Base-by-base conservation (phyloP, 208 protist species). In the Endotrypanum monterogeii region DNA sequence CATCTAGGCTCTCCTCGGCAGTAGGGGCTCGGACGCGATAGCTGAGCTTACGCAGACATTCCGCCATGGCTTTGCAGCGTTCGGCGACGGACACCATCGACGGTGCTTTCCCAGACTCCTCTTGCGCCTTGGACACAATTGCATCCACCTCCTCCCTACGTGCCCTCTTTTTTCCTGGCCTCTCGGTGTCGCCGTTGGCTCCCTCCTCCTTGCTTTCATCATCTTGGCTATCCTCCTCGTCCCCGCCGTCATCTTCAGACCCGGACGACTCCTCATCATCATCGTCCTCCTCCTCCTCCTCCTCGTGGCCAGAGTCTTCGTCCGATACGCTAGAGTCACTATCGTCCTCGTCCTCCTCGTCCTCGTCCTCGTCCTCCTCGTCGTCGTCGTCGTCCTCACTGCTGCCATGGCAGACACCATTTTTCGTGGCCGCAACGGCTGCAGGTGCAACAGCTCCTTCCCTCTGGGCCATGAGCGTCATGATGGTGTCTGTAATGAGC, bases 1-100 rank as follows among this genome's bases (percentile, higher is more conserved):
- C 67, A 58, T 92, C 83, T 6, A 86, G 67, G 32, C 74, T 80
- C 77, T 97, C 92, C 25, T 71, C 73, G 11, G 80, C 80, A 48
- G 65, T 78, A 9, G 79, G 87, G n/a, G 67, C 67, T 4, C 92
- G 83, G 25, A 88, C 74, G 46, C 84, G 87, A 74, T 93, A 90
- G 67, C 75, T 62, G 14, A 95, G 79, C 71, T 89, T 92, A 18
- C 82, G 82, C 63, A 95, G 83, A 73, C 85, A 94, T 30, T 83
- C 80, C 37, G 73, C 78, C 92, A 97, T 97, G 30, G 72, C 89
- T 52, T 84, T 87, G 78, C 87, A 92, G 30, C 89, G 89, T 72
- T 86, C 73, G n/a, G 67, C 83, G 18, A 87, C 39, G 18, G 71
- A 72, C 18, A 78, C 67, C 50, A 25, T 68, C 70, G 50, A 72